Evolutionary conservation across 768 basidiomycete genomes (phyloP).

Genomic region (Asterophora parasitica): DNA sequence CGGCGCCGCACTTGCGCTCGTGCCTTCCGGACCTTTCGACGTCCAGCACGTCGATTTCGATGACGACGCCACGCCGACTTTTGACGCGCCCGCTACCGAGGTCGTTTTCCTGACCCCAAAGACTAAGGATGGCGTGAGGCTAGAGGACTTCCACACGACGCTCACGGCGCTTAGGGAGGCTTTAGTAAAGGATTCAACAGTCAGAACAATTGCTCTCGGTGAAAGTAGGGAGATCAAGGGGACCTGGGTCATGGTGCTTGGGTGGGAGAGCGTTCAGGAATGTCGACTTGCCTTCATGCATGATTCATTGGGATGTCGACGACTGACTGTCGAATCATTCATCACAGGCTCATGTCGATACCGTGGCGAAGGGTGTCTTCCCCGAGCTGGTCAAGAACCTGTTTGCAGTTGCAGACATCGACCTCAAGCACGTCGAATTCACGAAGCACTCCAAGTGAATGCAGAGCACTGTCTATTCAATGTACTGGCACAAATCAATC

Average conservation of each 20-base stretch:
- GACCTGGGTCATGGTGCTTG: conserved; percentile 1
- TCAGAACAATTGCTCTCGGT: conserved; percentile 1
- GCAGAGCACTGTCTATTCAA: background rate
- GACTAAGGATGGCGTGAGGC: background rate
- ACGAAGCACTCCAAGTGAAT: conserved; percentile 5
- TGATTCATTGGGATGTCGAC: no score
- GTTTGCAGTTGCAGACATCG: background rate
- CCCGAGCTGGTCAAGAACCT: conserved; percentile 5
- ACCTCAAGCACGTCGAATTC: conserved; percentile 7
- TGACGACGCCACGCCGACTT: background rate
- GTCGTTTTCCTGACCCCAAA: background rate
- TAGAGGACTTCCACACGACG: background rate
- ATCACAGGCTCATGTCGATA: conserved; percentile 7
- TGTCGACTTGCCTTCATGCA: background rate
- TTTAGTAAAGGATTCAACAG: background rate
- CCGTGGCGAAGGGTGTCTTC: background rate
- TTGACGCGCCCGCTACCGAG: conserved; percentile 7
- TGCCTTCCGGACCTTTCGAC: background rate
- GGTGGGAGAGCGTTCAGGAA: conserved; percentile 16
- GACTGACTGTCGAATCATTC: background rate
- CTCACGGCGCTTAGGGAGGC: background rate
- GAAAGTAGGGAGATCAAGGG: conserved; percentile 11
- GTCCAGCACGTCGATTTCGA: conserved; percentile 11
- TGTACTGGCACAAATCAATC: no score
- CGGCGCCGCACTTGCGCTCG: background rate